Evolutionary conservation across 371 early-diverging fungal genomes (phyloP).

Genomic region (Lichtheimia corymbifera): DNA sequence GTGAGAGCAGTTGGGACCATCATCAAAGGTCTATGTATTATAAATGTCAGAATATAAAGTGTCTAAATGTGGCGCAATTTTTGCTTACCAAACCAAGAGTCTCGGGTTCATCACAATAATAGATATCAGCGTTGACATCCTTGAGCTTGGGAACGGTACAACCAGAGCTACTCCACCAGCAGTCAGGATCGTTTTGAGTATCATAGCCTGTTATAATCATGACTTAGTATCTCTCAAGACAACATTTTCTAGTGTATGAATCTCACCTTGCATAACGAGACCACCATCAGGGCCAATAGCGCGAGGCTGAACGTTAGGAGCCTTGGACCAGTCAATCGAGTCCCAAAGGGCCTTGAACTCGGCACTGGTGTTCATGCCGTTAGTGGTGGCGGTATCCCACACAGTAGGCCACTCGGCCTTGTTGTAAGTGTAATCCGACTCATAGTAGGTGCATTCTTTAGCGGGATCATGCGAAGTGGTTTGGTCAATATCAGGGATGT

Average conservation of each 20-base stretch:
- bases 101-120: constrained; percentile 41
- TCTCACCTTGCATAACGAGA: constrained; percentile 13
- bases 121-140: constrained; percentile 41
- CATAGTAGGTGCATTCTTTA: constrained; percentile 22
- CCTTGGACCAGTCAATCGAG: constrained; percentile 46
- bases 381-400: constrained; percentile 33
- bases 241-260: too few relatives aligned
- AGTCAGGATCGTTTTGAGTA: constrained; percentile 39
- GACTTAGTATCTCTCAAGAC: too few relatives aligned
- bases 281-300: constrained; percentile 20
- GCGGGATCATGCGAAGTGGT: constrained; percentile 23
- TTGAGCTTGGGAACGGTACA: constrained; percentile 39
- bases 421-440: constrained; percentile 14
- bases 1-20: constrained; percentile 56
- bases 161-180: constrained; percentile 47
- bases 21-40: constrained; percentile 37
- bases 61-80: not conserved
- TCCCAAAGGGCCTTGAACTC: constrained; percentile 30
- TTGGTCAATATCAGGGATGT: constrained; percentile 47
- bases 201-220: constrained; percentile 13
- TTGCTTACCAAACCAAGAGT: constrained; percentile 38
- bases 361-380: constrained; percentile 31
- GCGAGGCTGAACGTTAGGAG: constrained; percentile 33
- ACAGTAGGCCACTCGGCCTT: constrained; percentile 24
- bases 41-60: not conserved